Evolutionary conservation across 768 basidiomycete species (phyloP).

Genomic region (Cystobasidium onofrii): DNA sequence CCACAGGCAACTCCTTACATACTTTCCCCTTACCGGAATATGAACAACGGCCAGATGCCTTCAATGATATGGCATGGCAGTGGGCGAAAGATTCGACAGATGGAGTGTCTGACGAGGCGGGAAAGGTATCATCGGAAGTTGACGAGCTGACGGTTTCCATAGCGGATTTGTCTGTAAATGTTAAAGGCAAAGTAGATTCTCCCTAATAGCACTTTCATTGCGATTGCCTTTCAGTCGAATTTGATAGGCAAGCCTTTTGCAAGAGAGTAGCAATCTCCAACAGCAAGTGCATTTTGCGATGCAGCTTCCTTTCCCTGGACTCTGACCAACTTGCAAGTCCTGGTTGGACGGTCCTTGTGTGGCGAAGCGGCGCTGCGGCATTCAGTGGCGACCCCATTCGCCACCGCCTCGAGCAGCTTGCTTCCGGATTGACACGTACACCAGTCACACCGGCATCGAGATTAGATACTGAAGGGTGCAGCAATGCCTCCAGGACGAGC

Average conservation of each 20-base stretch:
- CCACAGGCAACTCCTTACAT: background rate
- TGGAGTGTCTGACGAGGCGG: background rate
- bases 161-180: background rate
- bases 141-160: background rate
- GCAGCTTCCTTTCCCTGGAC: too few species aligned
- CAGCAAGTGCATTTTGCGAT: too few species aligned
- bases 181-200: background rate
- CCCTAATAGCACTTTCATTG: too few species aligned
- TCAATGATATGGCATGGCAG: constrained; percentile 31
- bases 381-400: background rate
- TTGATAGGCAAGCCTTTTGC: too few species aligned
- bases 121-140: background rate
- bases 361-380: background rate
- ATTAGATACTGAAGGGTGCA: background rate
- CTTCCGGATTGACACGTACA: background rate
- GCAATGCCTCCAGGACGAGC: constrained; percentile 20
- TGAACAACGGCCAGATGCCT: constrained; percentile 23
- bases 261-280: too few species aligned
- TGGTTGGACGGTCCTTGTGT: background rate
- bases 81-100: background rate
- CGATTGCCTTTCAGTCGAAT: too few species aligned
- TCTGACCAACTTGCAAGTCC: background rate
- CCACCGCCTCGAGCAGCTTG: background rate
- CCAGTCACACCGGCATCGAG: background rate
- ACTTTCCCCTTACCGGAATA: background rate